Base-by-base conservation (phyloP, 2,329 filamentous ascomycete genomes). In the Aspergillus thermomutatus region DNA sequence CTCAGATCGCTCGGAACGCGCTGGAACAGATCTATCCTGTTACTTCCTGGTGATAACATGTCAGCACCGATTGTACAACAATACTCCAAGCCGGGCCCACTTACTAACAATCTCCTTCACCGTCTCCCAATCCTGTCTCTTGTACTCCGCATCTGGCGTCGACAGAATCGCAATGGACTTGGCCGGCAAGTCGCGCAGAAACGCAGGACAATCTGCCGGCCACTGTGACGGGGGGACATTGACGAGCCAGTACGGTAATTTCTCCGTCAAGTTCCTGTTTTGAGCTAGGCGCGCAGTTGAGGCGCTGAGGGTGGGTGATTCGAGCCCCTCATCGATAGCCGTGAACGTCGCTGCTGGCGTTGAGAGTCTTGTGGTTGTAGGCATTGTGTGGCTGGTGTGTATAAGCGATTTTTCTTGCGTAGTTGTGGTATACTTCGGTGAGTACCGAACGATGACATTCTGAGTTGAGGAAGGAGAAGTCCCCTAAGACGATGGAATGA, bases 211-310 rank as follows among this genome's bases (percentile, higher is more conserved):
- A 53, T 86, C 79, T 2, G 74, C 65, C 0, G 87, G 85, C 70
- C 87, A 84, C 60, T 87, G 75, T 26, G 79, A 71, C 37, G 77
- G 74, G 0, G 89, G 85, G 17, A 95, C 77, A 72, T 96, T 96
- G 73, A 89, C 82, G 60, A 93, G 88, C 92, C 92, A 96, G 78
- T 88, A 96, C 0, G 88, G 87, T 25, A 82, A 61, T 4, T 59
- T 57, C 41, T 64, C 61, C 23, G 57, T 31, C 10, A 62, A 23
- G 31, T 25, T 54, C 25, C 53, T 49, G 3, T 64, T 34, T 3
- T 60, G 51, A 21, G 28, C 28, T 8, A 64, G 51, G 26, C 60
- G 53, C 4, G 47, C 53, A 7, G 55, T 57, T 9, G 64, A 56
- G 10, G 50, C 49, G 27, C 52, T 51, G 28, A 56, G 40, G 49